Percentiles rank a stretch among this genome's conserved stretches.
Evolutionary conservation across 805 yeast genomes (phyloP).

Genomic region (Metschnikowia colocasiae): DNA sequence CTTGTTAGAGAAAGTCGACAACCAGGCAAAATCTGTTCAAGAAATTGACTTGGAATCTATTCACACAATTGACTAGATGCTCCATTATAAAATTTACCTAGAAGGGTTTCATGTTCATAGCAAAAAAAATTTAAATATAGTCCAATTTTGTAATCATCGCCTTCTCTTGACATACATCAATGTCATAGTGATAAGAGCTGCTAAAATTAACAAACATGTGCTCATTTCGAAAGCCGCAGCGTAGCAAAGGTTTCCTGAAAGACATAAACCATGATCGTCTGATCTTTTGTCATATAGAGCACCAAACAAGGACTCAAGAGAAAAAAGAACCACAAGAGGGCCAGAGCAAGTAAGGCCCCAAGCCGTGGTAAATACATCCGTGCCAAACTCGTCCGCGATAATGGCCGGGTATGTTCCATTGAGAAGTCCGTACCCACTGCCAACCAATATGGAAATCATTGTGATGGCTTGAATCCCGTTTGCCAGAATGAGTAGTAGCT

Average conservation of each 20-base stretch:
- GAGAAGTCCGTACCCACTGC: conserved; percentile 64
- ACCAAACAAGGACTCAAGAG: conserved; percentile 56
- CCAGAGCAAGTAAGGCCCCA: conserved; percentile 79
- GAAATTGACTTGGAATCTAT: conserved; percentile 44
- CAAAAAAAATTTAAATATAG: conserved; percentile 14
- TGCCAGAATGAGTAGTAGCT: conserved; percentile 30
- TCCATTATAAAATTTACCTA: conserved; percentile 17
- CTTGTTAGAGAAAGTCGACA: conserved; percentile 42
- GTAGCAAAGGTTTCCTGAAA: conserved; percentile 37
- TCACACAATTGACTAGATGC: conserved; percentile 35
- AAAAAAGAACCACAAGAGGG: conserved; percentile 52
- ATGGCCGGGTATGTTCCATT: conserved; percentile 77
- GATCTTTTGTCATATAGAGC: conserved; percentile 45
- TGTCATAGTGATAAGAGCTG: conserved; percentile 21
- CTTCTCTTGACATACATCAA: conserved; percentile 28
- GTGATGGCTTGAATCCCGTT: conserved; percentile 19
- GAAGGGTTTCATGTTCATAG: conserved; percentile 24
- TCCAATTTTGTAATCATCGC: neutral
- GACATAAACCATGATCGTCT: conserved; percentile 38
- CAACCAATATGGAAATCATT: conserved; percentile 53
- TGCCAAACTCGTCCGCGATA: conserved; percentile 69
- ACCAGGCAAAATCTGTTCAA: conserved; percentile 40
- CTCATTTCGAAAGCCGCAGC: conserved; percentile 34
- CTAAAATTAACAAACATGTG: conserved; percentile 25
- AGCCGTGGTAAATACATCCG: conserved; percentile 62